Base-by-base conservation (phyloP, 495 filamentous ascomycete species). In the Cudoniella acicularis region DNA sequence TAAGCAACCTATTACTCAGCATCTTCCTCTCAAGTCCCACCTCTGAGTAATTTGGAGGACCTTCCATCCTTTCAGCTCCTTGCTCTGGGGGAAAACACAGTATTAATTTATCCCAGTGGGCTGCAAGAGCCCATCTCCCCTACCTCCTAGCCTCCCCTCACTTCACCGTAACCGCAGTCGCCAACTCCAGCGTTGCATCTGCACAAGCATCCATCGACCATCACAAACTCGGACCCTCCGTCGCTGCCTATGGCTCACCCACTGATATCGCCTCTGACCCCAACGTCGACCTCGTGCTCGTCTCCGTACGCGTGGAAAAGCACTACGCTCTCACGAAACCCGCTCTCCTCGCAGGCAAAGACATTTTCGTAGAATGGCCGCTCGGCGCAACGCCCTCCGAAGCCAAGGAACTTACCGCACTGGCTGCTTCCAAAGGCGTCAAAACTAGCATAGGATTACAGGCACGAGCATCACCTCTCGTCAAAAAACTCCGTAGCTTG, bases 351-450 rank as follows among this genome's bases (percentile, higher is more conserved):
- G 80, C 79, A 1, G 80, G 81, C 11, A 87, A 87, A 64, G 67
- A 73, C 23, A 78, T 80, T 11, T 82, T 75, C 49, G 73, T 80
- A n/a, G 82, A 84, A 62, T 83, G 82, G 82, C 74, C 69, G 16
- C 60, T 72, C 4, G 70, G 50, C 16, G 63, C 60, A 0, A 65
- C 24, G 48, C 18, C 66, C 16, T 26, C 43, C 17, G 52, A 69
- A 22, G 57, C 63, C 2, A 72, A 75, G 52, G 67, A 77, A 55
- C 60, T 74, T 8, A 53, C 41, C 3, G 60, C 64, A 10, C 42
- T 70, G 21, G 74, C 73, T 9, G 52, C 55, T 24, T 56, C 55
- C 21, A 63, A 67, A 13, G 69, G 72, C 1, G 71, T 69, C 10
- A 74, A 63, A 49, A 71, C 66, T 3, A 46, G 48, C 1, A 64